phyloP scores from a whole-genome alignment of 2,329 filamentous ascomycete genomes.

The Sporothrix globosa region DNA sequence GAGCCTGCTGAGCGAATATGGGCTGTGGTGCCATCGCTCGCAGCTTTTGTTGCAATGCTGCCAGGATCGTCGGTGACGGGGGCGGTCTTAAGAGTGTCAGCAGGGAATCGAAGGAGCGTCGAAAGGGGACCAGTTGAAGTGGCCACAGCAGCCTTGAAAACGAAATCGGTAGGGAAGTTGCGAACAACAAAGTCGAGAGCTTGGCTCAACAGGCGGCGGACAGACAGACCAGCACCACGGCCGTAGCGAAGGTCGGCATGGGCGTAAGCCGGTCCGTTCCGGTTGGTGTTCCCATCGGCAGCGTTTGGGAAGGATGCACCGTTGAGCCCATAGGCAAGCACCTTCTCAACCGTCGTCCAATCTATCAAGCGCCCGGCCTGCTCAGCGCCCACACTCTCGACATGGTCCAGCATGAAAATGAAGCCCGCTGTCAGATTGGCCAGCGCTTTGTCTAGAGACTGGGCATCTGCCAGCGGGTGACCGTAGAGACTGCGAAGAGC shows the following conservation, averaged over 20 bases:
- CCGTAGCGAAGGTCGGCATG: constrained; percentile 55
- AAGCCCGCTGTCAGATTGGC: constrained; percentile 35
- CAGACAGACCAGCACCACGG: constrained; percentile 51
- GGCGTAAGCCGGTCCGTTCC: constrained; percentile 32
- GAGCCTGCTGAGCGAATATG: constrained; percentile 31
- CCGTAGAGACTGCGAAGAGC: constrained; percentile 38
- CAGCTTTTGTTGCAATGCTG: not conserved
- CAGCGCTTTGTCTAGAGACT: constrained; percentile 33
- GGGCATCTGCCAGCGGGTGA: constrained; percentile 24
- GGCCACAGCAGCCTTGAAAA: constrained; percentile 23
- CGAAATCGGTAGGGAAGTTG: constrained; percentile 62
- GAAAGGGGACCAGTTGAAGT: constrained; percentile 48
- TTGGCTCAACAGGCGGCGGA: constrained; percentile 53
- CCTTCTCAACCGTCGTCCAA: constrained; percentile 36
- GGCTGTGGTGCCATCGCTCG: not conserved
- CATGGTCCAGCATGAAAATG: constrained; percentile 34
- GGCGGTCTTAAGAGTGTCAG: not conserved
- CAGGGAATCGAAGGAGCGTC: constrained; percentile 19
- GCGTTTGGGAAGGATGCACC: constrained; percentile 40
- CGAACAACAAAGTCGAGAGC: constrained; percentile 63
- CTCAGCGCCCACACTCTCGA: constrained; percentile 31
- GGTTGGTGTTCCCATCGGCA: constrained; percentile 38
- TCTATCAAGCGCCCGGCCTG: constrained; percentile 31
- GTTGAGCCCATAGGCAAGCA: constrained; percentile 35
- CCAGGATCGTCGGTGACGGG: not conserved